Evolutionary conservation across 139 green algal genomes (phyloP).

Genomic region (Volvox reticuliferus): DNA sequence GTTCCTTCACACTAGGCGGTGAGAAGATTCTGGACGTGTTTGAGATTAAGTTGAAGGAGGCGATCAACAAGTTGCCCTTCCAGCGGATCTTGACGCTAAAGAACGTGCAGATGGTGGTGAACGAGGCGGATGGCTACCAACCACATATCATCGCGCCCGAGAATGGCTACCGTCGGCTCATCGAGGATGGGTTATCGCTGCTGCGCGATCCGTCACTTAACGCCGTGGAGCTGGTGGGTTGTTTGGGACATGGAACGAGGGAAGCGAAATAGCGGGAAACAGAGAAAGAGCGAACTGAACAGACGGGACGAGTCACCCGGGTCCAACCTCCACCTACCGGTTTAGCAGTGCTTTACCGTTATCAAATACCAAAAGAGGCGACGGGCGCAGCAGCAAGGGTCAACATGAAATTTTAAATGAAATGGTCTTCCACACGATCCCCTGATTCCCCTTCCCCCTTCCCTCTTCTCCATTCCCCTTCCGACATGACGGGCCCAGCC

Average conservation of each 20-base stretch:
- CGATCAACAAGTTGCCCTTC: conserved; percentile 91
- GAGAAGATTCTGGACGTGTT: conserved; percentile 93
- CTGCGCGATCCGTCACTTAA: conserved; percentile 73
- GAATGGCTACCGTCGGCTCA: conserved; percentile 93
- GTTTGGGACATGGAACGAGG: background rate
- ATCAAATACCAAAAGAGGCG: no score
- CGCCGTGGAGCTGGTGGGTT: conserved; percentile 73
- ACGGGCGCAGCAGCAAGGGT: no score
- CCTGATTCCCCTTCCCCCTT: no score
- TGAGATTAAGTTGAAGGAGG: conserved; percentile 91
- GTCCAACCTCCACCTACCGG: no score
- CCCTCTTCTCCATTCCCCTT: no score
- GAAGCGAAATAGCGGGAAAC: background rate
- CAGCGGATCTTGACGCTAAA: conserved; percentile 88
- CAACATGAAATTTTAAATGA: no score
- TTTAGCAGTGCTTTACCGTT: no score
- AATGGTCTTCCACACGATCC: no score
- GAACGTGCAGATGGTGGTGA: conserved; percentile 80
- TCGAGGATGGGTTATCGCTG: conserved; percentile 81
- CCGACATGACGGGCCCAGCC: no score
- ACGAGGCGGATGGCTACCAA: conserved; percentile 97
- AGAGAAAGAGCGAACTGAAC: no score
- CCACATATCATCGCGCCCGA: conserved; percentile 98
- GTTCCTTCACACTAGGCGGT: conserved; percentile 65
- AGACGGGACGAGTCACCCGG: no score